Evolutionary conservation across 108 stramenopile species (phyloP), one percentile per base, ranked within the genome.

Genomic region (Bacterosira constricta): DNA sequence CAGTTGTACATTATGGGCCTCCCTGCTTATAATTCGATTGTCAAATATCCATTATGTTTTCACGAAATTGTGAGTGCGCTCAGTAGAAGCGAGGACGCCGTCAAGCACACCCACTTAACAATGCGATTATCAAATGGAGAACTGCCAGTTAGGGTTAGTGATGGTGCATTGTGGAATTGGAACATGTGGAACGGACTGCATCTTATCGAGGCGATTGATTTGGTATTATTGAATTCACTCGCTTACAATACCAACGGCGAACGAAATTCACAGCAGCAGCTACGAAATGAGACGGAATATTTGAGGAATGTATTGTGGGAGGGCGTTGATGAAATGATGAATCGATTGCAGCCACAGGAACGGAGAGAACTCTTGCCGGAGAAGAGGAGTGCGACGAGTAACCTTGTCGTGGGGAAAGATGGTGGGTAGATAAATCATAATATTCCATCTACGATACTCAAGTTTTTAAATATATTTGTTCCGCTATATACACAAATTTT

Each of bases 171-270:
- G 12, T 35, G 54, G 12, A 34, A 60, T 8, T 91, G 86, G 85
- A 91, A 91, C 31, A 84, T 89, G 85, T 87, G 85, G 86, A 71
- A 78, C 31, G 88, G 90, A 42, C 58, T 50, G 6, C 73, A 87
- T 18, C 73, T 91, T 7, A 53, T 91, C 25, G 80, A 88, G 65
- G 87, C 90, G 3, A 84, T 88, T 26, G 90, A 91, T 67, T 61
- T 91, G 26, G 87, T 91, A 4, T 53, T 91, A 30, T 66, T 91
- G 70, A 91, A 88, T 56, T 62, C 85, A 1, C 41, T 91, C 49
- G 88, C 86, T 1, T 88, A 88, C 50, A 61, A 69, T 51, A 72
- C 63, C 13, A 82, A 84, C 21, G 69, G 63, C 11, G 23, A 29
- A 9, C n/a, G n/a, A n/a, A n/a, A n/a, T n/a, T n/a, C n/a, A n/a